A percentile compares a stretch with the other conserved stretches of the same genome.
phyloP scores from a whole-genome alignment of 345 rosid species.

The Euphorbia lathyris region DNA sequence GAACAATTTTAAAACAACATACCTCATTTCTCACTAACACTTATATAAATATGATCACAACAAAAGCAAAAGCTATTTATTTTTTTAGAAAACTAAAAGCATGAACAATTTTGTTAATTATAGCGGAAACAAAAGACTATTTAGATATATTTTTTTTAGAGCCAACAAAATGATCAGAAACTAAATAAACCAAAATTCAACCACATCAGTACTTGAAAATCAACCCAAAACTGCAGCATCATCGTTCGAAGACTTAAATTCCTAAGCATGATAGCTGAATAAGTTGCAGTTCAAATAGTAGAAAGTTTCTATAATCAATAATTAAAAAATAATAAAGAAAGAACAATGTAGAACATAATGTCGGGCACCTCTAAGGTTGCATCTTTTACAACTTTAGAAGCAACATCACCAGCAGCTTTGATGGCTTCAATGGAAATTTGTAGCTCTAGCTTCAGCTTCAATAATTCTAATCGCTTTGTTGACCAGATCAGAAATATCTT shows the following conservation, averaged over 20 bases:
- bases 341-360: not conserved
- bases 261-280: conserved; percentile 40
- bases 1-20: no score
- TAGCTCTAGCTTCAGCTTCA: conserved; percentile 91
- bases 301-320: not conserved
- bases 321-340: not conserved
- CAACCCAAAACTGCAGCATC: conserved; percentile 85
- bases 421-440: conserved; percentile 80
- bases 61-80: no score
- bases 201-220: no score
- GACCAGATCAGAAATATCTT: conserved; percentile 71
- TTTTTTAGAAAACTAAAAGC: no score
- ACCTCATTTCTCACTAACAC: no score
- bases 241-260: conserved; percentile 52
- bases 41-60: no score
- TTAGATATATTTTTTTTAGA: no score
- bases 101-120: no score
- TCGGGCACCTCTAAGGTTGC: conserved; percentile 75
- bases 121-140: no score
- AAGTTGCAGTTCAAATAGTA: not conserved
- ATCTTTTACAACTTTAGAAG: conserved; percentile 92
- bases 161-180: no score
- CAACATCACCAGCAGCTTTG: conserved; percentile 89
- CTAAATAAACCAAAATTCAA: no score
- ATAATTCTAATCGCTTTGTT: conserved; percentile 86